A percentile compares a stretch with the other conserved stretches of the same genome.
Conservation (phyloP, 2,329 filamentous ascomycete species). For the Colletotrichum sp. region DNA sequence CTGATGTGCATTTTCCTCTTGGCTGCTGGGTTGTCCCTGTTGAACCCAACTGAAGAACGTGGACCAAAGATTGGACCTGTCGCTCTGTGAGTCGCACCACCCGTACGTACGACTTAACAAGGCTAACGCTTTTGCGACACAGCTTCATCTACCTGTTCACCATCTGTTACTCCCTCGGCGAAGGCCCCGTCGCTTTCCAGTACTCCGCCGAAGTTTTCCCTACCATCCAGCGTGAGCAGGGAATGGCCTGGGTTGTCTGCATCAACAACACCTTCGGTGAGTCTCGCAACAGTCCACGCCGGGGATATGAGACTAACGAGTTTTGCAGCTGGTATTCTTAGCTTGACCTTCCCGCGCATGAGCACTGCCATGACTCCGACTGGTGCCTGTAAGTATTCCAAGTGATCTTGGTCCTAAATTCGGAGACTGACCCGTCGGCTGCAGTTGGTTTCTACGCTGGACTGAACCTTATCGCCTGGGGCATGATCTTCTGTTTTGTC, state of each 20-base stretch:
- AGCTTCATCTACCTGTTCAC: slow-evolving; percentile 49
- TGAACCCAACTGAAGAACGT: slow-evolving; percentile 36
- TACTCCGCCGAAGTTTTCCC: slow-evolving; percentile 70
- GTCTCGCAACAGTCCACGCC: background rate
- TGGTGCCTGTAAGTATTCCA: slow-evolving; percentile 34
- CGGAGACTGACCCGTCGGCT: background rate
- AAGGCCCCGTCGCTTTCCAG: slow-evolving; percentile 63
- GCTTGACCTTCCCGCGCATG: slow-evolving; percentile 68
- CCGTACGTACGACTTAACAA: accelerated
- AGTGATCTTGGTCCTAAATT: background rate
- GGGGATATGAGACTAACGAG: accelerated
- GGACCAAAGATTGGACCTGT: slow-evolving; percentile 47
- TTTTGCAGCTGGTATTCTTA: slow-evolving; percentile 45
- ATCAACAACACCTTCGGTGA: background rate
- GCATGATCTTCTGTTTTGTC: slow-evolving; percentile 61
- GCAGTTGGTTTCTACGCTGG: slow-evolving; percentile 57
- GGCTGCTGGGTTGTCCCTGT: slow-evolving; percentile 57
- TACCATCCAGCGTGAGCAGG: slow-evolving; percentile 66
- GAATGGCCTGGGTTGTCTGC: slow-evolving; percentile 53
- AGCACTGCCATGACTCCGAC: slow-evolving; percentile 41
- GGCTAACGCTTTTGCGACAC: slow-evolving; percentile 1
- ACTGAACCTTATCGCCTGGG: slow-evolving; percentile 55
- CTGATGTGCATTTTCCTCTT: slow-evolving; percentile 64
- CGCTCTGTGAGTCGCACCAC: slow-evolving; percentile 36
- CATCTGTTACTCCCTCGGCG: slow-evolving; percentile 42